phyloP scores from a whole-genome alignment of 2,329 filamentous ascomycete genomes.

The Mariannaea elegans region DNA sequence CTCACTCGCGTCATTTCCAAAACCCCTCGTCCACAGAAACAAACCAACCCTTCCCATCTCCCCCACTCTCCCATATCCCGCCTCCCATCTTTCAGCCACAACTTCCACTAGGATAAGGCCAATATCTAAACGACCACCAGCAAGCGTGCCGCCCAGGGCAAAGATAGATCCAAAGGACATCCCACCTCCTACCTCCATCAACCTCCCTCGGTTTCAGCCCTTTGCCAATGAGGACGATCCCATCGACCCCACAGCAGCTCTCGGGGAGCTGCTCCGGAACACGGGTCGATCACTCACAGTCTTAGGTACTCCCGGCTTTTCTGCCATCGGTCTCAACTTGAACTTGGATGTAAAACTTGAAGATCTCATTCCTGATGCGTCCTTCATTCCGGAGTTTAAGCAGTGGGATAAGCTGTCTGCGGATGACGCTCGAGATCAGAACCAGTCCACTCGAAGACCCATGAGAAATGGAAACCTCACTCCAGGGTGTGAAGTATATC shows the following conservation, averaged over 20 bases:
- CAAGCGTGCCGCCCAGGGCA: constrained; percentile 39
- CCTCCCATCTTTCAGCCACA: constrained; percentile 28
- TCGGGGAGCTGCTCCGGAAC: constrained; percentile 61
- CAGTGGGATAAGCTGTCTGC: constrained; percentile 59
- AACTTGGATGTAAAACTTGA: constrained; percentile 57
- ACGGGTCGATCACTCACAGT: constrained; percentile 58
- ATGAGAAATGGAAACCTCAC: constrained; percentile 64
- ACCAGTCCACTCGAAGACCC: constrained; percentile 56
- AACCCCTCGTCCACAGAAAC: constrained; percentile 11
- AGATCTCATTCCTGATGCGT: constrained; percentile 63
- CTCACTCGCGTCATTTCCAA: constrained; percentile 21
- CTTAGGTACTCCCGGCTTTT: constrained; percentile 57
- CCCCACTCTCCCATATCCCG: constrained; percentile 18
- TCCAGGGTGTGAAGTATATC: constrained; percentile 66
- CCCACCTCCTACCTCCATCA: constrained; percentile 64
- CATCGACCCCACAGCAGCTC: constrained; percentile 45
- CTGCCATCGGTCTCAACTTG: constrained; percentile 66
- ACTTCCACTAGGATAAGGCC: too few species aligned
- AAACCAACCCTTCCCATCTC: constrained; percentile 11
- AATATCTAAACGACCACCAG: constrained; percentile 37
- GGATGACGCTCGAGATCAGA: constrained; percentile 59
- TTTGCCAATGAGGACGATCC: constrained; percentile 44
- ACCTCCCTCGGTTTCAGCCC: constrained; percentile 58
- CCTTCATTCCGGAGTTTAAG: constrained; percentile 62
- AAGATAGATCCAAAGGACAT: constrained; percentile 59